Base-by-base conservation (phyloP, 495 filamentous ascomycete genomes). In the Bathelium albidoporum region DNA sequence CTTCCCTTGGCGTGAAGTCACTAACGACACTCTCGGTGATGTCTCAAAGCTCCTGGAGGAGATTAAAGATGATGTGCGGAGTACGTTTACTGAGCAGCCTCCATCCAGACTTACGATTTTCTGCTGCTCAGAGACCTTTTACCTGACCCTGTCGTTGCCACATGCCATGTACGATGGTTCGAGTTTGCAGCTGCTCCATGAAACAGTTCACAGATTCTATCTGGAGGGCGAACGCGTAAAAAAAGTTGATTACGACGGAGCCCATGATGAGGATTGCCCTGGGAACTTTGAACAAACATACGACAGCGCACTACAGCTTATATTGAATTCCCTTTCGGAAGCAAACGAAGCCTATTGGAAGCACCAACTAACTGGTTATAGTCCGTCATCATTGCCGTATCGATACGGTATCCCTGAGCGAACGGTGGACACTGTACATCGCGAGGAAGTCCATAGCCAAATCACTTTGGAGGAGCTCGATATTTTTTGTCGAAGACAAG, bases 81-180 rank as follows among this genome's bases (percentile, higher is more conserved):
- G 58, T 16, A 26, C 31, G 12, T 29, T n/a, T 22, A 16, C 12
- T 12, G 32, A 58, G 34, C 36, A 36, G 7, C 64, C 69, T 1
- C 61, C 69, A 4, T 61, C 76, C 18, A 66, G 69, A 18, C 58
- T 76, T 1, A 77, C 62, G 10, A 64, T 78, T 28, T 66, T 72
- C 5, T 64, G 64, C 1, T 68, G 62, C 2, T 64, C 58, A 2
- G 29, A 61, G 12, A 62, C 69, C 16, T 70, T 58, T 1, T 85
- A 86, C 66, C 66, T 91, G 2, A 70, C 90, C 0, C 69, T 91
- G 22, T 90, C 89, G 14, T 83, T 91, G 58, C 81, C 89, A 2
- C 89, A 94, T 71, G 89, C 88, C 0, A 77, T 91, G 39, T 92
- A 91, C 65, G 89, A 94, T 70, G 89, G 89, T 10, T 87, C 82